Base-by-base conservation (phyloP, 1,284 basidiomycete genomes). In the Cryptococcus sp. region DNA sequence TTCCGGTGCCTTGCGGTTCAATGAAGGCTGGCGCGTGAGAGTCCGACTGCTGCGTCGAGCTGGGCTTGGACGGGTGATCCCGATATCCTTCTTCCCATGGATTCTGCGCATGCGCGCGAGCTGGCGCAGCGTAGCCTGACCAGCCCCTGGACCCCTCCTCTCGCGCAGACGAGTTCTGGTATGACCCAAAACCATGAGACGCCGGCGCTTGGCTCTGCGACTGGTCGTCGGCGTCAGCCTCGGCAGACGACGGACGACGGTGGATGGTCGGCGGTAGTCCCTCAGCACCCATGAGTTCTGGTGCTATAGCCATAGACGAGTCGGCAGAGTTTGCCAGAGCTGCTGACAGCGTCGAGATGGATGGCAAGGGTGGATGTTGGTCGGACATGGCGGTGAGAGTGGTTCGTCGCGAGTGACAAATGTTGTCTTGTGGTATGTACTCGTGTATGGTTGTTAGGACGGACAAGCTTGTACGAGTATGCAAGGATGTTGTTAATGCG, bases 51-150 rank as follows among this genome's bases (percentile, higher is more conserved):
- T 56, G 56, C 5, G 40, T 38, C 42, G 38, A 40, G 13, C 48
- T 35, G 15, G 49, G 31, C 31, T 35, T 20, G 49, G 54, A 52
- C 4, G 51, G 35, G 22, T 59, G 56, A 47, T 61, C 62, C 25
- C 65, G 47, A 46, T 66, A 66, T 31, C 57, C 65, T 54, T 64
- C 61, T 23, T 66, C 65, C 65, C 65, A 66, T n/a, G 62, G 62
- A 56, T 59, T 50, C 11, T 41, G 19, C n/a, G 49, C 54, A 46
- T 50, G 44, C 4, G 25, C n/a, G 11, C 44, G 47, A 23, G 48
- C 25, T n/a, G 22, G 22, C 38, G 20, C 40, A 23, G 47, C 20
- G 20, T 46, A 38, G 25, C 41, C 13, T 38, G 20, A n/a, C 54
- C 53, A 54, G 5, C 40, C 45, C 10, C 46, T 35, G 0, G 38